Conservation (phyloP, 116 monocot genomes). For the Trichopus zeylanicus region DNA sequence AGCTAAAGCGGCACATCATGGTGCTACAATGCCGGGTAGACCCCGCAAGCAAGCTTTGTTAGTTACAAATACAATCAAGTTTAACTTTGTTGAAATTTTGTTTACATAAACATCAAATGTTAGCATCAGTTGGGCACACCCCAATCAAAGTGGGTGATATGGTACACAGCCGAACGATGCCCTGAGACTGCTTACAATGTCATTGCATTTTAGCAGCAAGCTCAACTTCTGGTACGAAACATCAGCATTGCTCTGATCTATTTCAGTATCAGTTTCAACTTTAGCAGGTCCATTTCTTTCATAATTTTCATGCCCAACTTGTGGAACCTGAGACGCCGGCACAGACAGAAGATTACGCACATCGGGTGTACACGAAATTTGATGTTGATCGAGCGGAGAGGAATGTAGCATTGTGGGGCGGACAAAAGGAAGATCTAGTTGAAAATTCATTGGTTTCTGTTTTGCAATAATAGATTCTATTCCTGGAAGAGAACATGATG, state of each 20-base stretch:
- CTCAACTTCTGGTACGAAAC: conserved; percentile 16
- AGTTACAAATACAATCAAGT: too few relatives aligned
- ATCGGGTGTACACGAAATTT: too few relatives aligned
- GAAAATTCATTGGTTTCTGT: background rate
- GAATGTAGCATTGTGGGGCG: background rate
- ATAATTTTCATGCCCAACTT: background rate
- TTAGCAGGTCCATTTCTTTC: background rate
- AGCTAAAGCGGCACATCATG: too few relatives aligned
- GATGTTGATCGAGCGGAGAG: background rate
- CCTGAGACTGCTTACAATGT: conserved; percentile 25
- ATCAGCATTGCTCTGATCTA: background rate
- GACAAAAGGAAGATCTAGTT: background rate
- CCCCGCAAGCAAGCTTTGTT: too few relatives aligned
- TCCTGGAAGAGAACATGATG: background rate
- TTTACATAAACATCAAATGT: background rate
- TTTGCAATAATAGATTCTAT: background rate
- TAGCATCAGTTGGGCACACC: background rate
- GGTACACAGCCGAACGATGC: conserved; percentile 25
- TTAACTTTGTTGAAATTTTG: too few relatives aligned
- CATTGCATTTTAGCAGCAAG: conserved; percentile 30
- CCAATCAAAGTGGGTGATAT: conserved; percentile 22
- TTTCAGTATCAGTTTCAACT: background rate
- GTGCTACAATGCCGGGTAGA: too few relatives aligned
- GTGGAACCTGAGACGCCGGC: too few relatives aligned
- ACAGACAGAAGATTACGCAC: too few relatives aligned